Conservation (phyloP, 208 protist genomes). For the Trypanosoma lewisi region DNA sequence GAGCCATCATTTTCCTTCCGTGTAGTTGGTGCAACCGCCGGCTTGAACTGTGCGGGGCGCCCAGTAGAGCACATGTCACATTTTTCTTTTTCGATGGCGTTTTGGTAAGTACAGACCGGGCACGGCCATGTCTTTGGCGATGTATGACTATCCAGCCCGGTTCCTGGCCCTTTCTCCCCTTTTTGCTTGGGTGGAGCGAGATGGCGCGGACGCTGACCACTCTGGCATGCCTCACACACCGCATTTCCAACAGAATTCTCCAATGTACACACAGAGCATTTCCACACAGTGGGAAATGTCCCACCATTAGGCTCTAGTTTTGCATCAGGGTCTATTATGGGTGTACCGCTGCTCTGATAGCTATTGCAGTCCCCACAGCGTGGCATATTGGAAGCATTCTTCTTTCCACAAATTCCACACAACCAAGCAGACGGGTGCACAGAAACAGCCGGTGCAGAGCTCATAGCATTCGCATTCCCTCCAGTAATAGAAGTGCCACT, state of each 20-base stretch:
- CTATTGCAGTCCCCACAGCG: constrained; percentile 60
- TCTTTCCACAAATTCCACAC: constrained; percentile 64
- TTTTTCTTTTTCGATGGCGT: constrained; percentile 37
- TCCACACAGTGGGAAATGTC: constrained; percentile 38
- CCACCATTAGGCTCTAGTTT: neutral
- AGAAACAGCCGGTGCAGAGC: constrained; percentile 9
- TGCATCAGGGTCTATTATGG: constrained; percentile 3
- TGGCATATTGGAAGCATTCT: constrained; percentile 34
- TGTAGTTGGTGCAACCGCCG: constrained; percentile 6
- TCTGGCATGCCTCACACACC: constrained; percentile 70
- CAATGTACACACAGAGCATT: constrained; percentile 77
- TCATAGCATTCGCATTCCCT: constrained; percentile 3
- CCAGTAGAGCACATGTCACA: constrained; percentile 73
- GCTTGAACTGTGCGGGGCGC: constrained; percentile 48
- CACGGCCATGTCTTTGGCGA: constrained; percentile 47
- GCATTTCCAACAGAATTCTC: constrained; percentile 52
- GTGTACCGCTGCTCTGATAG: constrained; percentile 68
- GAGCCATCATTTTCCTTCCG: constrained; percentile 37
- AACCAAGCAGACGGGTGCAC: constrained; percentile 29
- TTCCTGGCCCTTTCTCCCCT: constrained; percentile 17
- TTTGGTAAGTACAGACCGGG: constrained; percentile 66
- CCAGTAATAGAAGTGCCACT: constrained; percentile 35
- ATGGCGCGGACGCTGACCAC: constrained; percentile 65
- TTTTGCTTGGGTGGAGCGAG: constrained; percentile 30
- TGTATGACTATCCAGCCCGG: neutral